phyloP scores from a whole-genome alignment of 108 stramenopile species.

The Asterionellopsis glacialis region DNA sequence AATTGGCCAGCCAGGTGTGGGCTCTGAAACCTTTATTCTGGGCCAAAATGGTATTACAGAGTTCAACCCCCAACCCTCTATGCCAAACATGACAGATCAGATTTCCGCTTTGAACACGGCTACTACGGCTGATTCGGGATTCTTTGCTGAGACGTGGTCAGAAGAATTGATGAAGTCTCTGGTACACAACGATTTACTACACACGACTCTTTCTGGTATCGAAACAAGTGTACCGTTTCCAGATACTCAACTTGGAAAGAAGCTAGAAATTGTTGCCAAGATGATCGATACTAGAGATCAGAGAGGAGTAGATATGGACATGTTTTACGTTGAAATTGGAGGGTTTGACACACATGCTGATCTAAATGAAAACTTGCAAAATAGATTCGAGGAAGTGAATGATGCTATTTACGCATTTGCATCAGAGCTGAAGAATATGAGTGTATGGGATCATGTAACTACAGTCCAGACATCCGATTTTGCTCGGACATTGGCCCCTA shows the following conservation, averaged over 20 bases:
- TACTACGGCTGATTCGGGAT: constrained; percentile 20
- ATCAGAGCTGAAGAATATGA: constrained; percentile 46
- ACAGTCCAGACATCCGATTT: constrained; percentile 61
- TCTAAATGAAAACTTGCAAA: constrained; percentile 5
- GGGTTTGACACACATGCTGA: constrained; percentile 62
- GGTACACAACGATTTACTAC: constrained; percentile 23
- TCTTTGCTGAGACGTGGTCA: constrained; percentile 56
- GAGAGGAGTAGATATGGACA: constrained; percentile 45
- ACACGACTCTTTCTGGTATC: constrained; percentile 6
- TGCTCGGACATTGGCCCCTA: constrained; percentile 53
- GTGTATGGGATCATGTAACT: constrained; percentile 51
- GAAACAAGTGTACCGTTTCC: background rate
- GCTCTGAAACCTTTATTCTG: constrained; percentile 5
- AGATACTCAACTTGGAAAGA: background rate
- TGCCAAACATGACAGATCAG: constrained; percentile 18
- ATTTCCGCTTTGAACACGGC: constrained; percentile 31
- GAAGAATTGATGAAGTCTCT: constrained; percentile 27
- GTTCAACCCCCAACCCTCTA: constrained; percentile 19
- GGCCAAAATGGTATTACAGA: constrained; percentile 18
- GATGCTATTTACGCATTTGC: constrained; percentile 36
- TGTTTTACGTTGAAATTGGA: constrained; percentile 50
- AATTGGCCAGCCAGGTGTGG: constrained; percentile 6
- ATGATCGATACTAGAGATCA: constrained; percentile 40
- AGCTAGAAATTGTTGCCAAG: constrained; percentile 35
- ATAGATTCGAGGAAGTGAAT: constrained; percentile 32